phyloP scores from a whole-genome alignment of 371 early-diverging fungal genomes.

The Lichtheimia ramosa region DNA sequence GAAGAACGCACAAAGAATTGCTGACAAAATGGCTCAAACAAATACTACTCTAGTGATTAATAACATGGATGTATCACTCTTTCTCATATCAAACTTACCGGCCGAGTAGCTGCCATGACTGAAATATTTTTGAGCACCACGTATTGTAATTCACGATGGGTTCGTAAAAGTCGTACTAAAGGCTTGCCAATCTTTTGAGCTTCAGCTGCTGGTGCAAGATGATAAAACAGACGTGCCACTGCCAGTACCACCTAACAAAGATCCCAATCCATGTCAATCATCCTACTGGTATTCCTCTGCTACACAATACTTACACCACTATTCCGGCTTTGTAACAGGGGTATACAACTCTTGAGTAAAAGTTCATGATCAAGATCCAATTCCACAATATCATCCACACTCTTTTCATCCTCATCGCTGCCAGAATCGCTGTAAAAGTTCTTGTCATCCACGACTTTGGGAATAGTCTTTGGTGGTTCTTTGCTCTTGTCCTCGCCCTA shows the following conservation, averaged over 20 bases:
- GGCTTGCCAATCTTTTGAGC: constrained; percentile 69
- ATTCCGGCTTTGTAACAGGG: constrained; percentile 85
- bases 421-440: constrained; percentile 45
- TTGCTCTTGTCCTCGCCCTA: constrained; percentile 41
- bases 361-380: constrained; percentile 80
- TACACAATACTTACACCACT: constrained; percentile 61
- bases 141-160: constrained; percentile 76
- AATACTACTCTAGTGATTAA: constrained; percentile 34
- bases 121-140: constrained; percentile 79
- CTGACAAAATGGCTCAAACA: constrained; percentile 71
- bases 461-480: constrained; percentile 24
- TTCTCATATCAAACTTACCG: constrained; percentile 44
- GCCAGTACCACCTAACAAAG: constrained; percentile 72
- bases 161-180: constrained; percentile 73
- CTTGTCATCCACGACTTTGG: constrained; percentile 18
- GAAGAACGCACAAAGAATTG: constrained; percentile 81
- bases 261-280: not conserved
- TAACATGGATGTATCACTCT: not conserved
- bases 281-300: not conserved
- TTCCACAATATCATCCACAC: constrained; percentile 28
- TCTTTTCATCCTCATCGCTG: constrained; percentile 26
- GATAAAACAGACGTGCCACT: constrained; percentile 70
- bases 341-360: constrained; percentile 68
- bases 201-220: constrained; percentile 70
- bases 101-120: constrained; percentile 69